Evolutionary conservation across 164 flowering plant genomes (phyloP).

Genomic region (Aristolochia californica): DNA sequence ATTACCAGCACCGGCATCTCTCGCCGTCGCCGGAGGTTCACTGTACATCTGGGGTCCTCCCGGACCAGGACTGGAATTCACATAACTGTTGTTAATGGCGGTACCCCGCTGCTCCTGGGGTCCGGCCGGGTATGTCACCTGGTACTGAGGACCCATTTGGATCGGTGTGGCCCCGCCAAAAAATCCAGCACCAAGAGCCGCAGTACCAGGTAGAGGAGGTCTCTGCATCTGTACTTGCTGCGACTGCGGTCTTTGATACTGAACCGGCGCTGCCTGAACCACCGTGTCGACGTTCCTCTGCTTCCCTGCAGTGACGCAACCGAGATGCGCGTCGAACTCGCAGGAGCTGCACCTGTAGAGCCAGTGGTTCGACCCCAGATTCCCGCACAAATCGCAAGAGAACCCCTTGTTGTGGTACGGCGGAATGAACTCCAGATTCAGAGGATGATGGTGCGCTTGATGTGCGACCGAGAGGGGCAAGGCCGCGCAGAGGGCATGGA

Average conservation of each 20-base stretch:
- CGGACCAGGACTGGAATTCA: background rate
- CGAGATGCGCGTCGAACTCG: conserved; percentile 31
- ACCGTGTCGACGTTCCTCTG: background rate
- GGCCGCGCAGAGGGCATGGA: conserved; percentile 26
- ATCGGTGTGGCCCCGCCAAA: background rate
- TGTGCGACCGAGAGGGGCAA: conserved; percentile 20
- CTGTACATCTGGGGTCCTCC: background rate
- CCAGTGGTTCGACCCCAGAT: conserved; percentile 21
- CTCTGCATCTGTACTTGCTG: background rate
- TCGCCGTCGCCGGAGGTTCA: background rate
- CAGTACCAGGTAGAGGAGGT: background rate
- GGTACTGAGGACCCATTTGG: background rate
- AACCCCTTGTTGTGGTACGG: conserved; percentile 22
- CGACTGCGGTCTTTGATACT: background rate
- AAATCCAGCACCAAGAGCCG: background rate
- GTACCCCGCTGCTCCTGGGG: background rate
- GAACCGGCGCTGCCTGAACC: background rate
- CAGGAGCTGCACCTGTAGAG: conserved; percentile 29
- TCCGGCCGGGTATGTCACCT: background rate
- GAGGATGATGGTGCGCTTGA: conserved; percentile 25
- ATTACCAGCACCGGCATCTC: conserved; percentile 2
- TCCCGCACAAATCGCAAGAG: conserved; percentile 25
- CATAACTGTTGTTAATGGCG: background rate
- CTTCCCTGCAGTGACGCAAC: conserved; percentile 17
- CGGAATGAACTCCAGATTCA: conserved; percentile 22